Base-by-base conservation (phyloP, 2,329 filamentous ascomycete genomes). In the Chrysosporium queenslandicum region DNA sequence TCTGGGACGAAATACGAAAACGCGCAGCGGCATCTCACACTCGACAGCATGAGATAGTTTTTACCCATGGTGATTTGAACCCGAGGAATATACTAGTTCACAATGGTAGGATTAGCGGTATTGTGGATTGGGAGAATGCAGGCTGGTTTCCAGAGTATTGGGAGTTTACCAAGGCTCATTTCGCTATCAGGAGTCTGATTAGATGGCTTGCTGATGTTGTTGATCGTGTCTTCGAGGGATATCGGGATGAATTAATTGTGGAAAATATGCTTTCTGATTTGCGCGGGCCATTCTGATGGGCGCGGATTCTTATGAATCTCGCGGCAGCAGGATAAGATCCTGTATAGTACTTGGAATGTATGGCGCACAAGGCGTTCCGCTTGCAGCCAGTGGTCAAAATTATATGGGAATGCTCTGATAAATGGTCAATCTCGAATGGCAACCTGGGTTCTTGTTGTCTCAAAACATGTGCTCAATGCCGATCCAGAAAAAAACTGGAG, bases 61-160 rank as follows among this genome's bases (percentile, higher is more conserved):
- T 64, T 48, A 64, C 63, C 2, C 62, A 64, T 46, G 59, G 59
- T 9, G 61, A 62, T 50, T 54, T 65, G 8, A 60, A 57, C 46
- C 60, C 59, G 18, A 55, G 59, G 30, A 64, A 65, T 53, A 60
- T 65, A 27, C 57, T 65, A 4, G 55, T 60, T 2, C 57, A 61
- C 34, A 60, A 60, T 43, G 59, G 60, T 2, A 58, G 55, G 25
- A 58, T 64, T 21, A 54, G 53, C 11, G 63, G 60, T 12, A 55
- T 64, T 46, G 56, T 64, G 12, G 63, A 63, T 11, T 64, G 63
- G 63, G 62, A 64, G 54, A 61, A 57, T 41, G 57, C 62, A 4
- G 60, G 61, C 14, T 64, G 59, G 58, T 65, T 60, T 51, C 62
- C 61, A 1, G 61, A 64, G 42, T 65, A 65, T 46, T 64, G 60